phyloP scores from a whole-genome alignment of 306 rosid genomes.

The Cotoneaster glaucophyllus region DNA sequence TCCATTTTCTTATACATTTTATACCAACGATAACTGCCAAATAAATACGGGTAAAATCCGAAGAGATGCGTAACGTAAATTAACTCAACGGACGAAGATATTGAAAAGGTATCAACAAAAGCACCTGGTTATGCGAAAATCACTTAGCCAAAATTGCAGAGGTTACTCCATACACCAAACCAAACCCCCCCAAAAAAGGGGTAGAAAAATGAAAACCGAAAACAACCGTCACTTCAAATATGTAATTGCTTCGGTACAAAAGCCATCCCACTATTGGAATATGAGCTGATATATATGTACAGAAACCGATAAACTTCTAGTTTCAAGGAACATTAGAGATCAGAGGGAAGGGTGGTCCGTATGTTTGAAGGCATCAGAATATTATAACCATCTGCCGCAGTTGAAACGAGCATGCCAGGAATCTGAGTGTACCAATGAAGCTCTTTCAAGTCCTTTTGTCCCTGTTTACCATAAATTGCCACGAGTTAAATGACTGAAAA shows the following conservation, averaged over 20 bases:
- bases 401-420: slow-evolving; percentile 94
- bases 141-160: neutral
- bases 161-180: neutral
- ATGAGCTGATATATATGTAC: neutral
- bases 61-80: neutral
- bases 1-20: neutral
- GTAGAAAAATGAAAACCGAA: neutral
- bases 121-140: neutral
- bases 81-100: neutral
- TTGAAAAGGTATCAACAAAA: neutral
- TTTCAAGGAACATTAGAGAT: slow-evolving; percentile 49
- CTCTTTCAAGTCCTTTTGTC: slow-evolving; percentile 88
- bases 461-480: slow-evolving; percentile 38
- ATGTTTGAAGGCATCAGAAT: slow-evolving; percentile 92
- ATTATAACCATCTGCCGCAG: slow-evolving; percentile 89
- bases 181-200: neutral
- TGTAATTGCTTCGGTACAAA: neutral
- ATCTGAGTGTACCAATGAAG: slow-evolving; percentile 93
- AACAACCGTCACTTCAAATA: neutral
- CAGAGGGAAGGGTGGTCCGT: slow-evolving; percentile 66
- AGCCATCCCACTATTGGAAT: neutral
- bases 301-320: neutral
- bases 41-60: neutral
- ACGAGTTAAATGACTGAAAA: neutral
- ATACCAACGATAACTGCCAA: neutral